Evolutionary conservation across 352 stramenopile species (phyloP).

Genomic region (Pythium volutum): DNA sequence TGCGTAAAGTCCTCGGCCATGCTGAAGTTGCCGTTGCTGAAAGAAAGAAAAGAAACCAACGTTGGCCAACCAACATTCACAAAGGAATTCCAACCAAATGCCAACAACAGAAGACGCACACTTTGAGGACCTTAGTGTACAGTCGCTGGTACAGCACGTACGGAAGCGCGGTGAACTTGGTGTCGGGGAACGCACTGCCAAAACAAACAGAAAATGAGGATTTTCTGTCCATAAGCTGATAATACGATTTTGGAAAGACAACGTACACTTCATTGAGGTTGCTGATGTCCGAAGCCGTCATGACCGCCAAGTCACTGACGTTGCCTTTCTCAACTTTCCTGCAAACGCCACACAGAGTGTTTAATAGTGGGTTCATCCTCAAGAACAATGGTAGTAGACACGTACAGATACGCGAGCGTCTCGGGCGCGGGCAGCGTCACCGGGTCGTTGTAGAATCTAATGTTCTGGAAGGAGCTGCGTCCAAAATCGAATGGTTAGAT

Average conservation of each 20-base stretch:
- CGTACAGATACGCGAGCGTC: constrained; percentile 29
- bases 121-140: constrained; percentile 17
- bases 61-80: too few species aligned
- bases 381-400: neutral
- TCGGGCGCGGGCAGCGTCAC: constrained; percentile 17
- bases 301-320: constrained; percentile 17
- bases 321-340: constrained; percentile 26
- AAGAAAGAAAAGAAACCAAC: neutral
- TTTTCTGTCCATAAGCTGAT: too few species aligned
- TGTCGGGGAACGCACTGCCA: constrained; percentile 24
- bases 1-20: neutral
- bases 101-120: constrained; percentile 23
- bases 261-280: constrained; percentile 19
- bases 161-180: constrained; percentile 26
- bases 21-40: neutral
- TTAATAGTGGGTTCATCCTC: neutral
- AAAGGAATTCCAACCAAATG: neutral
- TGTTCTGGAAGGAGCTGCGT: constrained; percentile 26
- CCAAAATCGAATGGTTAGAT: neutral
- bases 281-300: neutral
- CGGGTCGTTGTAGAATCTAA: constrained; percentile 20
- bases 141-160: constrained; percentile 30
- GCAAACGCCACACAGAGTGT: neutral
- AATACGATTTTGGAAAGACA: neutral
- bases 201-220: neutral